phyloP scores from a whole-genome alignment of 805 yeast species.

The Maudiozyma bulderi region DNA sequence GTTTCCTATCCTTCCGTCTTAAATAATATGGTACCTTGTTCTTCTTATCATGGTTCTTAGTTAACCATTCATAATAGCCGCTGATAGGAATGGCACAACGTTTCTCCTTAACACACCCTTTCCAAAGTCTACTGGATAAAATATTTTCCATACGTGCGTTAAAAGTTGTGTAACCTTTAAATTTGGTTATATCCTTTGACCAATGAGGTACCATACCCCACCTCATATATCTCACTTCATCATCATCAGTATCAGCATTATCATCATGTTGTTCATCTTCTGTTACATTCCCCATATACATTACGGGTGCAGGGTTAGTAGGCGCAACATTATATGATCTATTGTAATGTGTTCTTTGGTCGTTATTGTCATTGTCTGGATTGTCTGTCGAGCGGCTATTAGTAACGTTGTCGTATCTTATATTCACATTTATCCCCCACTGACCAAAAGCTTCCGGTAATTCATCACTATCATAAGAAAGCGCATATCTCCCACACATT shows the following conservation, averaged over 20 bases:
- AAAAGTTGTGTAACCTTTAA: conserved; percentile 41
- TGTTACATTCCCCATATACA: conserved; percentile 5
- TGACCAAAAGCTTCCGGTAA: conserved; percentile 10
- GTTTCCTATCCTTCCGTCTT: conserved; percentile 38
- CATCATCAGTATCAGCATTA: neutral
- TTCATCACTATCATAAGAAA: conserved; percentile 28
- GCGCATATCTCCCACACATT: conserved; percentile 59
- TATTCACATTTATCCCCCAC: neutral
- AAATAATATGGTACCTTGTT: conserved; percentile 57
- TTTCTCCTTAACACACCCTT: conserved; percentile 33
- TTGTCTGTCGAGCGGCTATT: neutral
- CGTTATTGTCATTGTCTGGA: conserved; percentile 6
- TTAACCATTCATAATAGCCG: conserved; percentile 82
- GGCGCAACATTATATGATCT: conserved; percentile 54
- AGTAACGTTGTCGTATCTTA: neutral
- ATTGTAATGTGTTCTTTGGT: neutral
- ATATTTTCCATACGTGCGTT: conserved; percentile 54
- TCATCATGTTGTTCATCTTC: no score
- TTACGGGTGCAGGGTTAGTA: conserved; percentile 39
- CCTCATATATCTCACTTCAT: conserved; percentile 44
- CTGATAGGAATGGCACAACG: conserved; percentile 71
- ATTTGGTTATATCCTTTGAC: conserved; percentile 35
- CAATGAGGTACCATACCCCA: conserved; percentile 77
- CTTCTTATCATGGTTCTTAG: conserved; percentile 9
- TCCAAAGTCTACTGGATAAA: conserved; percentile 47